Base-by-base conservation (phyloP, 2,329 filamentous ascomycete genomes). In the Cladosporium phlei region DNA sequence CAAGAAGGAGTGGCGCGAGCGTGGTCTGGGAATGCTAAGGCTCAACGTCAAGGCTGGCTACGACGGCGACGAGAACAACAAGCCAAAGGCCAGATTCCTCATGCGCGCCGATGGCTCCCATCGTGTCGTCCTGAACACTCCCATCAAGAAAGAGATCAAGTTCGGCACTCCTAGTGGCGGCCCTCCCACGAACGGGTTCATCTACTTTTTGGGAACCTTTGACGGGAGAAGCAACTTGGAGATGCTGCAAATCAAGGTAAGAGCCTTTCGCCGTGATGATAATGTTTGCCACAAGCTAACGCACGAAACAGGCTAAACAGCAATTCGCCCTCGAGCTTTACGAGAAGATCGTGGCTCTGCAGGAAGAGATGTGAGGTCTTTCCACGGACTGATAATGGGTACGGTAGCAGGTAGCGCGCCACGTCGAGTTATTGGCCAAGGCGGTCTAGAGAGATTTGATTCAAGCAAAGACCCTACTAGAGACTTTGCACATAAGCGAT, bases 21-120 rank as follows among this genome's bases (percentile, higher is more conserved):
- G 90, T 43, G 90, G 90, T 10, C 77, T 83, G 3, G 90, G 90
- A 34, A 85, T 84, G 57, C 74, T 95, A 56, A 93, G 93, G 69
- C 77, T 95, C 63, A 95, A 96, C 59, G 82, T 85, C 2, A 74
- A 78, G 53, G 79, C 74, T 48, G 71, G 79, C 4, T 73, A 77
- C 19, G 74, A 78, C 30, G 75, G 82, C 49, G 74, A 80, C 10
- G 53, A 60, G 17, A 67, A 68, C 14, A 75, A 54, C 50, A 76
- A 64, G 43, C 66, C 66, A 28, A 73, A 71, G 51, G 78, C 84
- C 19, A 85, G 91, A 32, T 78, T 97, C 55, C 78, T 97, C 51
- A 89, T 96, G 82, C 84, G 91, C 14, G 88, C 94, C 55, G 90
- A 96, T 60, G 88, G 89, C 50, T 93, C 88, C 1, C 82, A 90